phyloP scores from a whole-genome alignment of 208 protist genomes.

The Leptomonas pyrrhocoris region DNA sequence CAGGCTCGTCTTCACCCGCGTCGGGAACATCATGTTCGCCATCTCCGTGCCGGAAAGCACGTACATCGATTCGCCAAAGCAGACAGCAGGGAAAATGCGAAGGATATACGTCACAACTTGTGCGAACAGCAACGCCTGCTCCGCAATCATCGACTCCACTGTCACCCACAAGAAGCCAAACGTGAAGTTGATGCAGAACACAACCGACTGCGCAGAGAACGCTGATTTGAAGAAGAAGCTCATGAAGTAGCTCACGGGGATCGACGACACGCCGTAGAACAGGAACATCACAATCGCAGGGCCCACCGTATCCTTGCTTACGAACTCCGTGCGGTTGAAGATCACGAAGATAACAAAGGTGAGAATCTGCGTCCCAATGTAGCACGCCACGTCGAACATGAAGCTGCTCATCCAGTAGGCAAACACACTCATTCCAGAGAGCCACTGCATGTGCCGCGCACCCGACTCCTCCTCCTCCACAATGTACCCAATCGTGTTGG shows the following conservation, averaged over 20 bases:
- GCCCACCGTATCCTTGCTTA: constrained; percentile 48
- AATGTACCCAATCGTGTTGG: constrained; percentile 78
- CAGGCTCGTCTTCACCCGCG: constrained; percentile 33
- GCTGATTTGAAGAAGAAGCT: constrained; percentile 84
- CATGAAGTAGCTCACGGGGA: constrained; percentile 74
- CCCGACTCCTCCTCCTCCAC: constrained; percentile 79
- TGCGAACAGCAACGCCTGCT: constrained; percentile 49
- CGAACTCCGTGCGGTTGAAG: constrained; percentile 74
- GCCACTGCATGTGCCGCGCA: constrained; percentile 82
- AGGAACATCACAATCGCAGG: constrained; percentile 72
- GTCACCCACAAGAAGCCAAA: constrained; percentile 84
- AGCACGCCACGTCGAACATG: constrained; percentile 73
- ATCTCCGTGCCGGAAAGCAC: constrained; percentile 57
- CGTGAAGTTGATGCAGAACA: constrained; percentile 85
- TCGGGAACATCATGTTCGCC: constrained; percentile 52
- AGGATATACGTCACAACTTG: constrained; percentile 52
- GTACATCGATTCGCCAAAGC: constrained; percentile 81
- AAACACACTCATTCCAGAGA: constrained; percentile 64
- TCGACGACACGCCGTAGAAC: constrained; percentile 67
- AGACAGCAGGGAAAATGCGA: constrained; percentile 71
- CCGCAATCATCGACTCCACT: constrained; percentile 66
- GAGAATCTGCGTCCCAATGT: constrained; percentile 61
- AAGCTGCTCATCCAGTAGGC: constrained; percentile 87
- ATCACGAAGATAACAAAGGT: constrained; percentile 71
- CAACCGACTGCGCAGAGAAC: constrained; percentile 72